Evolutionary conservation across 73 alveolate species (phyloP).

Genomic region (Tetrahymena malaccensis): DNA sequence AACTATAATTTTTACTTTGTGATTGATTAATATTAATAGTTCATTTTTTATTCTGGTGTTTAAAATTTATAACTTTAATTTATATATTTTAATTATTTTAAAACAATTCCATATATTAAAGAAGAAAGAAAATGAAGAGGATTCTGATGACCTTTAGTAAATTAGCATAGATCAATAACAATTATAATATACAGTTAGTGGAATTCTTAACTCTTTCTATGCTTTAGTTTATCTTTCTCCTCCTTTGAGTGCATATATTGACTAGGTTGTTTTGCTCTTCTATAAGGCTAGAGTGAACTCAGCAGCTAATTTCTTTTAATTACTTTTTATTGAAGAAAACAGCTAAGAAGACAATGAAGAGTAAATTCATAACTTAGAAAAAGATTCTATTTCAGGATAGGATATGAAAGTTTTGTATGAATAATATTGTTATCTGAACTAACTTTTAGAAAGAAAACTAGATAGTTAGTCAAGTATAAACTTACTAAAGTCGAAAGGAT

Average conservation of each 20-base stretch:
- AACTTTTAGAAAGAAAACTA: slow-evolving; percentile 15
- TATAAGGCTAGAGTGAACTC: neutral
- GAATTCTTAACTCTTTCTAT: neutral
- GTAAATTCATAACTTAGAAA: slow-evolving; percentile 19
- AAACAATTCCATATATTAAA: neutral
- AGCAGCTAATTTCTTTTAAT: neutral
- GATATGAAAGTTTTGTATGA: slow-evolving; percentile 39
- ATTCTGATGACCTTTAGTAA: neutral
- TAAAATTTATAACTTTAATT: too few species aligned
- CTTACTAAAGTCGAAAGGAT: slow-evolving; percentile 5
- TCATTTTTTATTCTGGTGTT: too few species aligned
- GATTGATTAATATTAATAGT: too few species aligned
- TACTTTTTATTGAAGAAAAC: neutral
- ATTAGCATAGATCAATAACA: neutral
- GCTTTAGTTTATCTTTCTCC: neutral
- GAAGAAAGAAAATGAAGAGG: neutral
- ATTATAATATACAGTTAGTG: neutral
- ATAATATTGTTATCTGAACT: slow-evolving; percentile 23
- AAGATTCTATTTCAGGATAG: slow-evolving; percentile 28
- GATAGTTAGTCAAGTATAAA: slow-evolving; percentile 18
- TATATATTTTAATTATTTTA: too few species aligned
- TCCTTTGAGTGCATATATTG: neutral
- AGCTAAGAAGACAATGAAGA: neutral
- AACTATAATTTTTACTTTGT: too few species aligned
- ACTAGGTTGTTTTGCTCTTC: neutral